Evolutionary conservation across 305 asterid species (phyloP).

Genomic region (Solanum chacoense): DNA sequence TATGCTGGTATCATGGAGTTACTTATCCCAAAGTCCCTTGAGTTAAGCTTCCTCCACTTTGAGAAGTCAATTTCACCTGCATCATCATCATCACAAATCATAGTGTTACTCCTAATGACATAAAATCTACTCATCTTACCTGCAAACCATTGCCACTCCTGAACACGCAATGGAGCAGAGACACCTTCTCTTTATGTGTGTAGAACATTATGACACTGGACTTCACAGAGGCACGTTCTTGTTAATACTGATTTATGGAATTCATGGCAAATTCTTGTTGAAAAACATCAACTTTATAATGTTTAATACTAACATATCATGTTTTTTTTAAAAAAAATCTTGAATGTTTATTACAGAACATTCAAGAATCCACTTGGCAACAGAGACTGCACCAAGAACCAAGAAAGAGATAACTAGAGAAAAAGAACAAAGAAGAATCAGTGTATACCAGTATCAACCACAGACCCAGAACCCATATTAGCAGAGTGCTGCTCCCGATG

Average conservation of each 20-base stretch:
- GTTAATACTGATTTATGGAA: neutral
- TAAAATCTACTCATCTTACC: neutral
- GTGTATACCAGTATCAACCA: constrained; percentile 7
- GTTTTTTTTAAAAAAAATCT: neutral
- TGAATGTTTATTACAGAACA: no score
- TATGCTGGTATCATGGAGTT: constrained; percentile 39
- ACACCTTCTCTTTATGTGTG: neutral
- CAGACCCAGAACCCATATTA: constrained; percentile 26
- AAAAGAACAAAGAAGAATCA: neutral
- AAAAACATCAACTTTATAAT: neutral
- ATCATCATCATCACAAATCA: neutral
- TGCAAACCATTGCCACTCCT: neutral
- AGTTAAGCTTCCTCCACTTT: constrained; percentile 59
- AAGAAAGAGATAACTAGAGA: neutral
- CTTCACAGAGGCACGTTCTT: neutral
- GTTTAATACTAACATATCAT: neutral
- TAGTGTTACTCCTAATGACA: neutral
- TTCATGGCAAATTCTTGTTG: neutral
- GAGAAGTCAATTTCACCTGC: constrained; percentile 36
- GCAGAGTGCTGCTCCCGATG: constrained; percentile 17
- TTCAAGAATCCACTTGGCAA: neutral
- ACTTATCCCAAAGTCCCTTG: constrained; percentile 48
- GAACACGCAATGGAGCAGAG: neutral
- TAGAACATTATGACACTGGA: neutral
- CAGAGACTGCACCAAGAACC: neutral